Conservation (phyloP, 805 yeast genomes). For the Ogataea dorogensis region DNA sequence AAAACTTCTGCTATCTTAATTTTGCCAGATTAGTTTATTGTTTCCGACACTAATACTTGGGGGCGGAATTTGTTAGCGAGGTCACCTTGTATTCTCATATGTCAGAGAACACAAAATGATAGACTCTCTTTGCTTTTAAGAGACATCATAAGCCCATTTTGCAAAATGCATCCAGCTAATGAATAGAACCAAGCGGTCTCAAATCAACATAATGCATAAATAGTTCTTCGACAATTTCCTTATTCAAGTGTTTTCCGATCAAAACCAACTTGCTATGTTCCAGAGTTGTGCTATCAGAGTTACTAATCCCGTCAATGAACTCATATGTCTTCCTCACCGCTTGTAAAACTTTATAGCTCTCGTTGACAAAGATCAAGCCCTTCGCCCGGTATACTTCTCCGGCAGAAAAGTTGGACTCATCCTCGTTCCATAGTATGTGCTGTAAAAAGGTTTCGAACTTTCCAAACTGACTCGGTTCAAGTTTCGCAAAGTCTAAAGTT, state of each 20-base stretch:
- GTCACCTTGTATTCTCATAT: no score
- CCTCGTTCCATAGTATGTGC: conserved; percentile 70
- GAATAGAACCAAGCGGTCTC: no score
- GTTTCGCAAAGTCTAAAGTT: conserved; percentile 43
- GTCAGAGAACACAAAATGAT: no score
- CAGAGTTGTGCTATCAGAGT: conserved; percentile 1
- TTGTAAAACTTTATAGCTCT: conserved; percentile 62
- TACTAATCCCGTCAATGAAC: conserved; percentile 43
- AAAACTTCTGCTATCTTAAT: no score
- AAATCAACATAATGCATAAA: no score
- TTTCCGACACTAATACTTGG: no score
- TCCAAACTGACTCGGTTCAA: conserved; percentile 39
- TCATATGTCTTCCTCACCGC: conserved; percentile 95
- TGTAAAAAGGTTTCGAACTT: conserved; percentile 65
- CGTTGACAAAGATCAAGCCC: conserved; percentile 57
- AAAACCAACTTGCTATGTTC: conserved; percentile 26
- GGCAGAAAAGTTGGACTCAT: conserved; percentile 27
- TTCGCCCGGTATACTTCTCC: conserved; percentile 81
- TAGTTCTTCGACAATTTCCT: not conserved
- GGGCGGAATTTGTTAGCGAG: no score
- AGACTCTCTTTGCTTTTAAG: no score
- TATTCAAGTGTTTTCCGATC: conserved; percentile 31
- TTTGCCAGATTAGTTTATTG: no score
- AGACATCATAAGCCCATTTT: no score
- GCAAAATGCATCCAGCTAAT: no score